Evolutionary conservation across 2,329 filamentous ascomycete species (phyloP), one percentile per base, ranked within the genome.

Genomic region (Pseudogymnoascus sp.): DNA sequence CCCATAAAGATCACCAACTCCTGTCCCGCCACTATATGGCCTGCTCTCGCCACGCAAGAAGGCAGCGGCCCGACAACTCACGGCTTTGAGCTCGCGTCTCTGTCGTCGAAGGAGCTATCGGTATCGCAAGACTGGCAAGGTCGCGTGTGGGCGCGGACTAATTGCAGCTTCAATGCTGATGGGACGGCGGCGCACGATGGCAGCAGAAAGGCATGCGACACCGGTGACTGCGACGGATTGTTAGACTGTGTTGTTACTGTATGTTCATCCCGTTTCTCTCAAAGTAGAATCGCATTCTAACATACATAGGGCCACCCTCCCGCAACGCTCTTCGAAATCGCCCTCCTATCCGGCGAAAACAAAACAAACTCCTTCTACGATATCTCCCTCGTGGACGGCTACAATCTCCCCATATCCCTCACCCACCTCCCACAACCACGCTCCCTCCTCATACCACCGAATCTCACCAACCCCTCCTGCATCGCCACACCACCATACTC

Each of bases 381-480:
- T 72, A 89, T 94, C 64, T 91, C 88, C 39, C 79, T 93, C 2
- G 90, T 94, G 20, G 90, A 94, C 70, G 90, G 90, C 57, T 93
- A 93, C 79, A 93, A 93, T 70, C 74, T 93, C 1, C 88, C 88
- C 1, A 71, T 92, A 64, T 86, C 83, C 30, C 82, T 84, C 69
- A 77, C 80, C 60, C 82, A 85, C 66, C 77, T 83, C 25, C 81
- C 82, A 1, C 86, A 89, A 67, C 79, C 81, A 6, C 80, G 78
- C 1, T 80, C 88, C 7, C 74, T 77, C 58, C 74, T 77, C 60
- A 86, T 92, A 62, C 87, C 89, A 11, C 87, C 88, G 7, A 91
- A 91, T 68, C 78, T 90, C 20, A 89, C 86, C 59, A 92, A 91
- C 70, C 83, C 85, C 2, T 85, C 87, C 14, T 93, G 90, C 72